Conservation (phyloP, 257 asterid species). For the Solanum chmielewskii region DNA sequence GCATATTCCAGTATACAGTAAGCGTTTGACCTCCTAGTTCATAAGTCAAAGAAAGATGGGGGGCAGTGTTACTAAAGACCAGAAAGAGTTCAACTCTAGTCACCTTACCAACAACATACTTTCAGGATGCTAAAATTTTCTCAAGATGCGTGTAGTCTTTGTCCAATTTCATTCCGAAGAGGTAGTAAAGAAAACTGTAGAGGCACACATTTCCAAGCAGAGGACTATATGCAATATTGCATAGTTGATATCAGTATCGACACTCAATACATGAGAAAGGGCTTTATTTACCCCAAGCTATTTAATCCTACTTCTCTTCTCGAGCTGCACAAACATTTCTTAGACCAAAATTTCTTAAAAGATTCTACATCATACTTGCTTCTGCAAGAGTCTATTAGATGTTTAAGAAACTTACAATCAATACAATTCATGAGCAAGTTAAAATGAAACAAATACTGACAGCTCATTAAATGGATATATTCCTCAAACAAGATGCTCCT, state of each 20-base stretch:
- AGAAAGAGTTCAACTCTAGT: not conserved
- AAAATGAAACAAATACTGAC: not conserved
- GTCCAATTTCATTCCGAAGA: not conserved
- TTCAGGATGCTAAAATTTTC: not conserved
- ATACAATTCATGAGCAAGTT: not conserved
- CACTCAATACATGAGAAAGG: not conserved
- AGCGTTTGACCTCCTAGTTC: not conserved
- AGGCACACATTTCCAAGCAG: not conserved
- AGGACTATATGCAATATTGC: not conserved
- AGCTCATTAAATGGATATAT: not conserved
- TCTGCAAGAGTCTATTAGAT: not conserved
- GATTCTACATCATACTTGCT: not conserved
- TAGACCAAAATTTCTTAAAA: not conserved
- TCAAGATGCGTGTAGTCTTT: not conserved
- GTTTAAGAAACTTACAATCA: not conserved
- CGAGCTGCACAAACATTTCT: not conserved
- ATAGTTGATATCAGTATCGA: not conserved
- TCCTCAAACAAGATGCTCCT: not conserved
- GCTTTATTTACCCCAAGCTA: not conserved
- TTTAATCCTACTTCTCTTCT: not conserved
- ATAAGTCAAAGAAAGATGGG: not conserved
- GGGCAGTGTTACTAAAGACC: not conserved
- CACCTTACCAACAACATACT: not conserved
- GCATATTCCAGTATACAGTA: not conserved
- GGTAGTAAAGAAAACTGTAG: not conserved